Evolutionary conservation across 768 basidiomycete species (phyloP), one percentile per base, ranked within the genome.

Genomic region (Gymnopilus junonius): DNA sequence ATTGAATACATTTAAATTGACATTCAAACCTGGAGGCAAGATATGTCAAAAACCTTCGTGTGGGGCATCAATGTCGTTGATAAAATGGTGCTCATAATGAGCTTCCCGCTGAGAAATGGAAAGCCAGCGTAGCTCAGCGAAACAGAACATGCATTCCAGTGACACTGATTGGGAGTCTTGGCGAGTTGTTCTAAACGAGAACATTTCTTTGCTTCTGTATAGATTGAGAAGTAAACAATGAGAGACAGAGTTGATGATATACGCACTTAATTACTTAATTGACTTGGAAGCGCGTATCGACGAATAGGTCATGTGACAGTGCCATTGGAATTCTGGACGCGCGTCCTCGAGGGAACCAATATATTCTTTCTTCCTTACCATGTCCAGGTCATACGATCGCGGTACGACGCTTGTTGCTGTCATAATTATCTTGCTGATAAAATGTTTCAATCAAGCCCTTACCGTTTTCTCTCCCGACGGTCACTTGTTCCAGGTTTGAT

Each of bases 401-500:
- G 95, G 95, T 95, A 73, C 35, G 58, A 17, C 35, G 27, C 15
- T 32, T 48, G 45, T 59, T 2, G 14, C 42, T 14, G 35, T 32
- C 6, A 35, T 7, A 23, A 51, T 40, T n/a, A 43, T 42, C 4
- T 32, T 23, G 39, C 27, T 42, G 21, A 31, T 23, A 40, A 15
- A 53, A 45, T 20, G 7, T 15, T 42, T 17, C 11, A 60, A 31
- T 56, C 4, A 59, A 97, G 96, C 96, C 50, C 89, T 99, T 66
- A 99, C 97, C 66, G 95, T 97, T 74, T 97, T 97, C 84, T 97
- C 95, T 43, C 97, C 97, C 62, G 97, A 99, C 82, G 97, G 97
- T 17, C 97, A 99, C 82, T 83, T 99, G 70, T 97, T 98, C 85
- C 95, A 98, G 86, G 95, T 94, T 67, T 64, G 79, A 60, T 58